Evolutionary conservation across 2,329 filamentous ascomycete species (phyloP).

Genomic region (Furcasterigmium sp.): DNA sequence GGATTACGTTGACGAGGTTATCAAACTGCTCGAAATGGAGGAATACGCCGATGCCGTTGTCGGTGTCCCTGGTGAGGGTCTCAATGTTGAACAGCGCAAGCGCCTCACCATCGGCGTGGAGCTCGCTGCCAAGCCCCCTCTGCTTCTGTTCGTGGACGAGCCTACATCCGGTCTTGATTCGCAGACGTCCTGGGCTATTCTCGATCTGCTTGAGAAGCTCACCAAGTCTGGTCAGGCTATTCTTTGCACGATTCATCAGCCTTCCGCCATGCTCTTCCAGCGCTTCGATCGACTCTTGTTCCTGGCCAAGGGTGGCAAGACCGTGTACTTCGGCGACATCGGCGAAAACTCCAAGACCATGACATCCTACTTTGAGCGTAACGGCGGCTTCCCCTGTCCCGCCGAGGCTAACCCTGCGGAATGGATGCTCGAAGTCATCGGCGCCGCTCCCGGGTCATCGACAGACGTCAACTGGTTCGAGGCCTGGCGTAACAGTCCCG

Average conservation of each 20-base stretch:
- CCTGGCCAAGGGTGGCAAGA: conserved; percentile 68
- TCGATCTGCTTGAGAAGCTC: conserved; percentile 82
- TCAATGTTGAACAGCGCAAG: conserved; percentile 66
- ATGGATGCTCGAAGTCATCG: conserved; percentile 65
- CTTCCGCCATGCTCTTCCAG: conserved; percentile 92
- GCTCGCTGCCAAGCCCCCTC: conserved; percentile 81
- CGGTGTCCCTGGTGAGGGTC: conserved; percentile 82
- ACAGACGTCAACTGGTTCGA: conserved; percentile 62
- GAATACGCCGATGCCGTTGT: conserved; percentile 87
- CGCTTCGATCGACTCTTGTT: conserved; percentile 81
- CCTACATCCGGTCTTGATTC: conserved; percentile 91
- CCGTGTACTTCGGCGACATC: conserved; percentile 78
- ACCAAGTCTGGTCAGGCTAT: conserved; percentile 87
- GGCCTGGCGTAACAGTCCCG: conserved; percentile 54
- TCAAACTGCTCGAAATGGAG: conserved; percentile 85
- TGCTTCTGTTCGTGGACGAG: conserved; percentile 90
- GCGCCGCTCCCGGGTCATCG: conserved; percentile 58
- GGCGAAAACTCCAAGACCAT: conserved; percentile 64
- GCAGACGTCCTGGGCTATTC: conserved; percentile 90
- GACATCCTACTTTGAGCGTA: conserved; percentile 70
- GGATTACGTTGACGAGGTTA: conserved; percentile 84
- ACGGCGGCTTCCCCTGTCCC: conserved; percentile 62
- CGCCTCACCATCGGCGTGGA: conserved; percentile 95
- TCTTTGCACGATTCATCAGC: conserved; percentile 96
- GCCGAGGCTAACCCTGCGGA: conserved; percentile 72